Evolutionary conservation across 2,329 filamentous ascomycete species (phyloP).

Genomic region (Zelopaecilomyces penicillatus): DNA sequence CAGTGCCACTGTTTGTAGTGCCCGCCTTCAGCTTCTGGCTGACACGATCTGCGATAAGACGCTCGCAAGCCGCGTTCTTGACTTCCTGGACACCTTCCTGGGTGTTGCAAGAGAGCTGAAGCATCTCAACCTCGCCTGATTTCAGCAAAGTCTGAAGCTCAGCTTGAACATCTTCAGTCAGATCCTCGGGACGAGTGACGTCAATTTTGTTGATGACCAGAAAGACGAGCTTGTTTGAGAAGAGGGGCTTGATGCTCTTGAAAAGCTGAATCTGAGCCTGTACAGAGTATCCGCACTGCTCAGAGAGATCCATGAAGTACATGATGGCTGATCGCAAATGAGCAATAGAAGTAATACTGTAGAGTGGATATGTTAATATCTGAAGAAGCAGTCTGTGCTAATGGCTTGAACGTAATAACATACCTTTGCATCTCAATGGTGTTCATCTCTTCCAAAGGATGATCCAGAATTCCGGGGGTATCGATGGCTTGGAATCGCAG

Average conservation of each 20-base stretch:
- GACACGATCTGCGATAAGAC: slow-evolving; percentile 84
- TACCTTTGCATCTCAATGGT: slow-evolving; percentile 91
- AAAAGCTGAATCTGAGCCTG: slow-evolving; percentile 90
- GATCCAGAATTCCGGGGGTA: slow-evolving; percentile 95
- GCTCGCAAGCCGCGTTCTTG: slow-evolving; percentile 90
- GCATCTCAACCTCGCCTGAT: slow-evolving; percentile 80
- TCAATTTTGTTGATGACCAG: slow-evolving; percentile 99
- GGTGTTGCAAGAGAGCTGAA: slow-evolving; percentile 91
- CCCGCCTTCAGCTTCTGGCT: slow-evolving; percentile 94
- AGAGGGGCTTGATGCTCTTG: slow-evolving; percentile 92
- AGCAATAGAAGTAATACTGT: slow-evolving; percentile 87
- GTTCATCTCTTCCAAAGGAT: slow-evolving; percentile 98
- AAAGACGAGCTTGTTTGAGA: slow-evolving; percentile 95
- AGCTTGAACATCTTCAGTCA: slow-evolving; percentile 69
- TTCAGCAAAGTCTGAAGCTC: slow-evolving; percentile 75
- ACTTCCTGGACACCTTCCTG: slow-evolving; percentile 89
- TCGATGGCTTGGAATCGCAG: slow-evolving; percentile 68
- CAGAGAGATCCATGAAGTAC: slow-evolving; percentile 96
- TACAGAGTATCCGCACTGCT: slow-evolving; percentile 94
- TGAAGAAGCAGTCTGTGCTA: background rate
- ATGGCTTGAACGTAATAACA: background rate
- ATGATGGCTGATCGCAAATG: slow-evolving; percentile 91
- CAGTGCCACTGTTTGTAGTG: slow-evolving; percentile 64
- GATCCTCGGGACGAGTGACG: slow-evolving; percentile 75
- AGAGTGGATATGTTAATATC: slow-evolving; percentile 1